Percentiles rank a stretch among this genome's conserved stretches.
Conservation (phyloP, 1,284 basidiomycete genomes). For the Coniferiporia sulphurascens region DNA sequence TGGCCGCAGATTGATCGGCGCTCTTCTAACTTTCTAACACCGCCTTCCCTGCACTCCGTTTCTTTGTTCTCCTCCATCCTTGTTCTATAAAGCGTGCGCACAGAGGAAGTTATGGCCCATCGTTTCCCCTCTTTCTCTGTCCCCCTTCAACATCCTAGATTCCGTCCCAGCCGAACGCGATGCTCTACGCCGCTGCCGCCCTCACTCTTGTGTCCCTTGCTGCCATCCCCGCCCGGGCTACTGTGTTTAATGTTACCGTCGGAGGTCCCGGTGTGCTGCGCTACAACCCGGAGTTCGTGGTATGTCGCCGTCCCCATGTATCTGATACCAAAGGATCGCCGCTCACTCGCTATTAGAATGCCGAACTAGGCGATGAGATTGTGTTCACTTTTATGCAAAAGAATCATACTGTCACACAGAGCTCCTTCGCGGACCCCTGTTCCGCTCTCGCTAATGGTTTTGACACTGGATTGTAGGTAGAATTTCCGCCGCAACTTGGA, state of each 20-base stretch:
- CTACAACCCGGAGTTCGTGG: conserved; percentile 42
- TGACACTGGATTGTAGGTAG: conserved; percentile 53
- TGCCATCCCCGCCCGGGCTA: conserved; percentile 29
- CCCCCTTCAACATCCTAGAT: not conserved
- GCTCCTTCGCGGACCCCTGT: conserved; percentile 50
- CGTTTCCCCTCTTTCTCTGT: not conserved
- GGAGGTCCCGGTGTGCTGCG: conserved; percentile 45
- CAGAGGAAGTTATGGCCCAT: no score
- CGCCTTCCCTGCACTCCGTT: no score
- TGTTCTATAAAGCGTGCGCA: no score
- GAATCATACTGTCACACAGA: conserved; percentile 63
- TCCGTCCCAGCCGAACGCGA: not conserved
- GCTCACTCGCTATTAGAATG: conserved; percentile 31
- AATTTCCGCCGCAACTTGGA: not conserved
- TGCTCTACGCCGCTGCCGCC: conserved; percentile 16
- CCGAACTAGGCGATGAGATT: conserved; percentile 44
- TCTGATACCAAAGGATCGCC: no score
- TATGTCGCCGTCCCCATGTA: conserved; percentile 28
- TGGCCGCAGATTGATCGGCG: no score
- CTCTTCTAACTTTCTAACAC: no score
- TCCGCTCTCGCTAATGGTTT: conserved; percentile 39
- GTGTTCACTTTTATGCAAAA: conserved; percentile 52
- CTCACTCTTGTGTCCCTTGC: conserved; percentile 25
- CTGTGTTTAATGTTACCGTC: conserved; percentile 43
- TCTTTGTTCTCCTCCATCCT: no score